These are phyloP conservation scores for Fusarium sp. DNA, from an alignment of 2,329 filamentous ascomycete genomes.

Conservation along the genomic window DNA sequence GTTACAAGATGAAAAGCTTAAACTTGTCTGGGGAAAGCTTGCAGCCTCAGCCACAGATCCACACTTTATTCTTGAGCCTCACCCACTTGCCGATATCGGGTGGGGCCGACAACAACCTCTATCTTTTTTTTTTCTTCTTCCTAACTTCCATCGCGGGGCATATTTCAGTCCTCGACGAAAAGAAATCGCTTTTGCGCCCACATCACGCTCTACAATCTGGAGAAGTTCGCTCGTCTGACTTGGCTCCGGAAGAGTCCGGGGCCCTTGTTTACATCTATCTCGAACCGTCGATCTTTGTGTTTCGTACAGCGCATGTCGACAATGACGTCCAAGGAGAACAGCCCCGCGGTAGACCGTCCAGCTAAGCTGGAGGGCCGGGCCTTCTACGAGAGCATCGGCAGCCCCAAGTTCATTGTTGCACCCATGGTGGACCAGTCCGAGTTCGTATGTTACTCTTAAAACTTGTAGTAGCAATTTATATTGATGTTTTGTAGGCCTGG, in stretches of 20 bases:
- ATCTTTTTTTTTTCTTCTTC: background rate
- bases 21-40: constrained; percentile 4
- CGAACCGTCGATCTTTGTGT: constrained; percentile 2
- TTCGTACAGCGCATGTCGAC: constrained; percentile 46
- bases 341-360: constrained; percentile 36
- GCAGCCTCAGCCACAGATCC: constrained; percentile 1
- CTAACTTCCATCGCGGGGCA: background rate
- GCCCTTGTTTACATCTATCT: constrained; percentile 16
- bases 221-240: constrained; percentile 30
- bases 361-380: constrained; percentile 82
- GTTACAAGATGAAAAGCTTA: constrained; percentile 8
- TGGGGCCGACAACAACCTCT: background rate
- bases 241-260: constrained; percentile 45
- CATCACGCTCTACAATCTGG: constrained; percentile 35
- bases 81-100: background rate
- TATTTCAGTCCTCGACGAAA: background rate
- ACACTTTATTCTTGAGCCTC: background rate
- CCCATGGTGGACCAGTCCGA: constrained; percentile 99
- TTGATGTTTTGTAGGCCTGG: constrained; percentile 77
- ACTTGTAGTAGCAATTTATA: background rate
- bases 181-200: constrained; percentile 7
- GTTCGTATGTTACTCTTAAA: constrained; percentile 74
- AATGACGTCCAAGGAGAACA: constrained; percentile 47
- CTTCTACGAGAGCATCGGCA: constrained; percentile 95
- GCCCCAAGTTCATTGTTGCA: constrained; percentile 88